These are phyloP conservation scores for Dichotomocladium elegans DNA, from an alignment of 371 early-diverging fungal species.

Conservation along the genomic window DNA sequence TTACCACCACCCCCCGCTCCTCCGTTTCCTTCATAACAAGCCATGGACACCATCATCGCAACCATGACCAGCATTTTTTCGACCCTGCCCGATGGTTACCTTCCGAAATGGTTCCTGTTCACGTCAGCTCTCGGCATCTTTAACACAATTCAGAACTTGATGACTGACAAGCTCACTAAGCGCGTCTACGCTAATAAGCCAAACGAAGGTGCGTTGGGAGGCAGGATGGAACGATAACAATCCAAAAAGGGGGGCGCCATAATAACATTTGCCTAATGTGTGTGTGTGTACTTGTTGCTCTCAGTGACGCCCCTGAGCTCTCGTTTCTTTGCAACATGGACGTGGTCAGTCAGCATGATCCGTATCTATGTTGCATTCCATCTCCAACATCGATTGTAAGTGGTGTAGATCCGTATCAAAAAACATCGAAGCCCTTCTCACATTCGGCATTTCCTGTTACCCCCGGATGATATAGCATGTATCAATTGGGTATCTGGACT, in stretches of 20 bases:
- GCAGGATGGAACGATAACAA: no score
- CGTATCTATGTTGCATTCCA: constrained; percentile 78
- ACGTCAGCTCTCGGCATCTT: constrained; percentile 70
- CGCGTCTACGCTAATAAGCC: constrained; percentile 67
- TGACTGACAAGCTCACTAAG: constrained; percentile 59
- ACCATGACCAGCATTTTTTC: constrained; percentile 32
- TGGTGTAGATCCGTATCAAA: constrained; percentile 2
- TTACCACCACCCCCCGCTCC: not conserved
- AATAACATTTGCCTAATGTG: not conserved
- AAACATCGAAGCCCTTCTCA: constrained; percentile 48
- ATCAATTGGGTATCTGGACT: constrained; percentile 67
- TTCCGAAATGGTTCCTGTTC: constrained; percentile 67
- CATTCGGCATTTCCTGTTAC: no score
- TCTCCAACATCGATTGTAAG: constrained; percentile 65
- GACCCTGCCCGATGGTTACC: constrained; percentile 55
- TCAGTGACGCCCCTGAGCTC: constrained; percentile 67
- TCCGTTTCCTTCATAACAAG: not conserved
- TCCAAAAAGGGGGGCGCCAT: constrained; percentile 19
- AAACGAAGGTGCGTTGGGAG: constrained; percentile 49
- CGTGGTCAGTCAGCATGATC: constrained; percentile 67
- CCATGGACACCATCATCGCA: constrained; percentile 16
- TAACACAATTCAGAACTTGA: constrained; percentile 74
- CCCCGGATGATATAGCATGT: constrained; percentile 55
- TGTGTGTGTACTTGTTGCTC: not conserved
- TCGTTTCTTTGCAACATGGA: constrained; percentile 81